Evolutionary conservation across 2,329 filamentous ascomycete genomes (phyloP).

Genomic region (Ceratocystis alfenasii): DNA sequence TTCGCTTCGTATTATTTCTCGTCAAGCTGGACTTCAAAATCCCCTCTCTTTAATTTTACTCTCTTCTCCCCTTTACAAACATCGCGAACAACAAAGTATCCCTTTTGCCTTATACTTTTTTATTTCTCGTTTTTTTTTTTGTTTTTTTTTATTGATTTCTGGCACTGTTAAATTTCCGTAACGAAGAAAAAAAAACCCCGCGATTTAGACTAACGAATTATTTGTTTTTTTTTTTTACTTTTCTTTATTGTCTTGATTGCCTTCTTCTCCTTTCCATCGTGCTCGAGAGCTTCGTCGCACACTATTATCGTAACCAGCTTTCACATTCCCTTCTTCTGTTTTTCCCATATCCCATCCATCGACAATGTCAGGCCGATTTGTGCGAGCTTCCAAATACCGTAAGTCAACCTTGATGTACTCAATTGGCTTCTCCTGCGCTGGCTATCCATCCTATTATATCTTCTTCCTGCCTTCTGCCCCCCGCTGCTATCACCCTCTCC

Average conservation of each 20-base stretch:
- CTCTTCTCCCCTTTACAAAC: neutral
- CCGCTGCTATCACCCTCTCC: neutral
- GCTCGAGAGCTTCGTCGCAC: neutral
- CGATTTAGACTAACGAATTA: slow-evolving; percentile 5
- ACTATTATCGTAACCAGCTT: neutral
- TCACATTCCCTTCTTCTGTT: neutral
- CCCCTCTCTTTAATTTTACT: neutral
- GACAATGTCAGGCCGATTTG: slow-evolving; percentile 51
- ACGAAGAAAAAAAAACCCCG: neutral
- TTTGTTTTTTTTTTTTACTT: neutral
- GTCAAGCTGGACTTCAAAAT: too few relatives aligned
- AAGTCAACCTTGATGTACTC: slow-evolving; percentile 29
- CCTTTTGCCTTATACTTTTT: neutral
- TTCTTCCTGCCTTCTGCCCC: slow-evolving; percentile 3
- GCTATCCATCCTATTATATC: neutral
- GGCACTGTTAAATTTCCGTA: neutral
- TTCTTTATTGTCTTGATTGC: neutral
- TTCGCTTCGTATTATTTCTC: too few relatives aligned
- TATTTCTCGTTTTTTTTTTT: neutral
- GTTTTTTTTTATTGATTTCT: neutral
- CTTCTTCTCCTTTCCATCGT: neutral
- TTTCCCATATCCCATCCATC: slow-evolving; percentile 22
- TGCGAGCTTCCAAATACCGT: slow-evolving; percentile 59
- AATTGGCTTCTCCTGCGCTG: neutral
- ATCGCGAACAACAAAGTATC: slow-evolving; percentile 6